A percentile compares a stretch with the other conserved stretches of the same genome.
These are phyloP conservation scores for Hygrocybe coccinea DNA, from an alignment of 768 basidiomycete genomes.

Conservation along the genomic window DNA sequence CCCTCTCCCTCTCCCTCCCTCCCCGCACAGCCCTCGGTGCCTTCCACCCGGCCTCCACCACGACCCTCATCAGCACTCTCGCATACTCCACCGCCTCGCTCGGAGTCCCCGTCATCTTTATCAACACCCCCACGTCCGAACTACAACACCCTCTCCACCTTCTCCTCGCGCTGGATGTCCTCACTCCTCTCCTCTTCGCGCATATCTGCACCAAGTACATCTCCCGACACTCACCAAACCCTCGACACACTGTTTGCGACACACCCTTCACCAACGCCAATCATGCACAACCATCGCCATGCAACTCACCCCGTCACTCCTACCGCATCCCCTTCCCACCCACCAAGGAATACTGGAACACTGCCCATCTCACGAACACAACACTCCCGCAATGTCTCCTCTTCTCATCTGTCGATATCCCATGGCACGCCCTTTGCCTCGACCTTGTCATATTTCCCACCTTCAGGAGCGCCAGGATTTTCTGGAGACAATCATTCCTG, in stretches of 20 bases:
- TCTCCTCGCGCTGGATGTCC: slow-evolving; percentile 51
- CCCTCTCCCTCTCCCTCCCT: background rate
- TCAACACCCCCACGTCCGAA: background rate
- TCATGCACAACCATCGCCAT: slow-evolving; percentile 7
- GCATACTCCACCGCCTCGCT: background rate
- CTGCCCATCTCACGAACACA: too few relatives aligned
- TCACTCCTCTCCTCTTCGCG: slow-evolving; percentile 30
- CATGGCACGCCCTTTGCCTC: too few relatives aligned
- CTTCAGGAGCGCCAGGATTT: too few relatives aligned
- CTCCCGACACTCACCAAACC: slow-evolving; percentile 3
- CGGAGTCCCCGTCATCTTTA: background rate
- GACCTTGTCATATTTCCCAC: too few relatives aligned
- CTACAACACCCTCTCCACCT: background rate
- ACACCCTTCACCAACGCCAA: slow-evolving; percentile 10
- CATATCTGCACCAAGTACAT: slow-evolving; percentile 3
- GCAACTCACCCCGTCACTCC: slow-evolving; percentile 10
- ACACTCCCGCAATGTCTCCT: too few relatives aligned
- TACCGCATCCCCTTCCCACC: too few relatives aligned
- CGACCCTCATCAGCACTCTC: background rate
- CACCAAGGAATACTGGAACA: too few relatives aligned
- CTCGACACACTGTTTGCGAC: slow-evolving; percentile 18
- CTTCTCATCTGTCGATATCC: too few relatives aligned
- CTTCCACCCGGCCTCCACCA: background rate
- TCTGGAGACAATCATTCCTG: too few relatives aligned
- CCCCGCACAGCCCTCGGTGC: background rate